Conservation (phyloP, 1,139 yeast genomes). For the Debaryomyces sp. region DNA sequence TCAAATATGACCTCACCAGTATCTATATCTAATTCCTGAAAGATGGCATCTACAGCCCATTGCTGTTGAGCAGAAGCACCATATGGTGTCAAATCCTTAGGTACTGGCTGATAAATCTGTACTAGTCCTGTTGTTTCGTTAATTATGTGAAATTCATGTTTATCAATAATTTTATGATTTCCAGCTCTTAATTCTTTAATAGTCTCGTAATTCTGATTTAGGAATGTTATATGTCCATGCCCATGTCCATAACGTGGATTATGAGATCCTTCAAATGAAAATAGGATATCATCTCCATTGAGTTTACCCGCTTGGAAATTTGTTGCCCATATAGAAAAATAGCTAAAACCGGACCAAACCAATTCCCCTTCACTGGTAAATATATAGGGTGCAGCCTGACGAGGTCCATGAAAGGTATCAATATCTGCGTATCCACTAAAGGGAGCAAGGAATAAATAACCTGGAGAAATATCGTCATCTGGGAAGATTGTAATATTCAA, state of each 20-base stretch:
- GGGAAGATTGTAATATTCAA: constrained; percentile 30
- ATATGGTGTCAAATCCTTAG: constrained; percentile 26
- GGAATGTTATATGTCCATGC: constrained; percentile 36
- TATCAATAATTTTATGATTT: constrained; percentile 31
- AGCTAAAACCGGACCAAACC: constrained; percentile 37
- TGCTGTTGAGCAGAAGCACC: constrained; percentile 24
- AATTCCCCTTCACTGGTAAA: constrained; percentile 33
- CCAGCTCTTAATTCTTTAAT: constrained; percentile 33
- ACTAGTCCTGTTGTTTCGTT: constrained; percentile 30
- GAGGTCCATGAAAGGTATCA: constrained; percentile 24
- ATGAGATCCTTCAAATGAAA: constrained; percentile 36
- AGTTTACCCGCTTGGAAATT: constrained; percentile 33
- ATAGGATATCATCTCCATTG: constrained; percentile 27
- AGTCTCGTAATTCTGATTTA: constrained; percentile 29
- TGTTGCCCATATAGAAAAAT: constrained; percentile 33
- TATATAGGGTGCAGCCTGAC: constrained; percentile 35
- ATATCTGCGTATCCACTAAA: constrained; percentile 26
- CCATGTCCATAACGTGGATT: constrained; percentile 38
- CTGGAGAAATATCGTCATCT: constrained; percentile 25
- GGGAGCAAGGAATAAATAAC: constrained; percentile 36
- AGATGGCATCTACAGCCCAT: constrained; percentile 35
- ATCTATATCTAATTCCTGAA: constrained; percentile 38
- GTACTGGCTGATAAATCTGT: constrained; percentile 34
- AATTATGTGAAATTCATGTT: constrained; percentile 36
- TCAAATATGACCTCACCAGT: constrained; percentile 39